Conservation (phyloP, 345 rosid species). For the Aquilaria malaccensis region DNA sequence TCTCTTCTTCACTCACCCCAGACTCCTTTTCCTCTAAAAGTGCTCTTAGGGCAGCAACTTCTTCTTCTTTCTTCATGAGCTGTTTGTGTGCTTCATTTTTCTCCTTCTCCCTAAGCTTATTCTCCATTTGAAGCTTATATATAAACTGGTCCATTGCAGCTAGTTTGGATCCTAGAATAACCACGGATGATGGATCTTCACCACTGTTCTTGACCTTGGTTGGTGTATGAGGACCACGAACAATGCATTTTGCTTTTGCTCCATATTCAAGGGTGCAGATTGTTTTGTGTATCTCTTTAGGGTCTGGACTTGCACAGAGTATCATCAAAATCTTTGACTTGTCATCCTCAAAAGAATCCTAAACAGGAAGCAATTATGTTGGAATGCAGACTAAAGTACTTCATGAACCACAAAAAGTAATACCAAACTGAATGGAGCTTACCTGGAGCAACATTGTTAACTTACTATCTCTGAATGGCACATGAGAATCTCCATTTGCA, state of each 20-base stretch:
- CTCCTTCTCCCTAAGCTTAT: conserved; percentile 73
- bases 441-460: conserved; percentile 96
- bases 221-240: conserved; percentile 79
- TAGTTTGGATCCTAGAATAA: conserved; percentile 60
- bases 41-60: conserved; percentile 57
- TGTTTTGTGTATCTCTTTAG: conserved; percentile 91
- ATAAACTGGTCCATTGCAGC: conserved; percentile 95
- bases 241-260: conserved; percentile 93
- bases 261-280: conserved; percentile 95
- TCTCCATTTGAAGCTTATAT: conserved; percentile 76
- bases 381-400: neutral
- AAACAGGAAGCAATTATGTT: conserved; percentile 5
- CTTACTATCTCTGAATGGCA: conserved; percentile 97
- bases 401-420: neutral
- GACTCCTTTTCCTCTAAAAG: conserved; percentile 45
- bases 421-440: conserved; percentile 7
- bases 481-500: conserved; percentile 98
- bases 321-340: conserved; percentile 92
- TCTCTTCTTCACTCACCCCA: conserved; percentile 59
- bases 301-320: conserved; percentile 96
- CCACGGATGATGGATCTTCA: conserved; percentile 61
- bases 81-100: conserved; percentile 61
- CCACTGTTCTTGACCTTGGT: conserved; percentile 52
- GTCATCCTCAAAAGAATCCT: conserved; percentile 99
- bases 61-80: conserved; percentile 80